Percentiles rank a stretch among this genome's conserved stretches.
These are phyloP conservation scores for Nevesoporus exiguus DNA, from an alignment of 768 basidiomycete species.

Conservation along the genomic window DNA sequence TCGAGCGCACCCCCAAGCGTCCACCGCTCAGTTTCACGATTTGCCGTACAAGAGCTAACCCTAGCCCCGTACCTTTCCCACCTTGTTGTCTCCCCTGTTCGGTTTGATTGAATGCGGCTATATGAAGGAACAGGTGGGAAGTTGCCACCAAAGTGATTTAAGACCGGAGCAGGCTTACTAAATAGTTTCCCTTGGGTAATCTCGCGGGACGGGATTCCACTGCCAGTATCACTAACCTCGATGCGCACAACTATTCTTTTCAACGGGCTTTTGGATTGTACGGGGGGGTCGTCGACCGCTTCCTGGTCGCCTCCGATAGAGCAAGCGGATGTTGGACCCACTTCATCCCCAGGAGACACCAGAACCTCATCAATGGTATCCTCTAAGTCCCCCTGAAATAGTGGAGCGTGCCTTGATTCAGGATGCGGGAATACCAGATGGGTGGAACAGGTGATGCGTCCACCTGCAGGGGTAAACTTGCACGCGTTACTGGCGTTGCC, in stretches of 20 bases:
- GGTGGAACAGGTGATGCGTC: constrained; percentile 65
- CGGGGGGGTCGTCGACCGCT: not conserved
- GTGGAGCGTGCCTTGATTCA: constrained; percentile 6
- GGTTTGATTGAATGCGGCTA: constrained; percentile 76
- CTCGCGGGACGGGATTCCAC: constrained; percentile 60
- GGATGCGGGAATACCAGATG: constrained; percentile 44
- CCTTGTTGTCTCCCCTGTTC: constrained; percentile 74
- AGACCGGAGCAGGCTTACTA: constrained; percentile 43
- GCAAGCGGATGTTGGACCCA: constrained; percentile 15
- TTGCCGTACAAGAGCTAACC: constrained; percentile 71
- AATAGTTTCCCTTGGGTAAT: constrained; percentile 70
- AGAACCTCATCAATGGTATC: constrained; percentile 25
- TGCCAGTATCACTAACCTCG: constrained; percentile 76
- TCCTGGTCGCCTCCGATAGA: not conserved
- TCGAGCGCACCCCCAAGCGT: constrained; percentile 64
- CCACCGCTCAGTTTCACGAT: constrained; percentile 77
- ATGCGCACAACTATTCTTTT: constrained; percentile 80
- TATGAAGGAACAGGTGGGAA: constrained; percentile 3
- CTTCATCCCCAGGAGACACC: constrained; percentile 33
- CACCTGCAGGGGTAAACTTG: constrained; percentile 74
- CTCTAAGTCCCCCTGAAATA: constrained; percentile 3
- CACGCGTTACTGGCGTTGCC: constrained; percentile 58
- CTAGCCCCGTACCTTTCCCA: constrained; percentile 71
- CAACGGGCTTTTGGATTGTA: constrained; percentile 23
- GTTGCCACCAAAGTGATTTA: not conserved